phyloP scores from a whole-genome alignment of 352 stramenopile species.

The Blastocystis sp. region DNA sequence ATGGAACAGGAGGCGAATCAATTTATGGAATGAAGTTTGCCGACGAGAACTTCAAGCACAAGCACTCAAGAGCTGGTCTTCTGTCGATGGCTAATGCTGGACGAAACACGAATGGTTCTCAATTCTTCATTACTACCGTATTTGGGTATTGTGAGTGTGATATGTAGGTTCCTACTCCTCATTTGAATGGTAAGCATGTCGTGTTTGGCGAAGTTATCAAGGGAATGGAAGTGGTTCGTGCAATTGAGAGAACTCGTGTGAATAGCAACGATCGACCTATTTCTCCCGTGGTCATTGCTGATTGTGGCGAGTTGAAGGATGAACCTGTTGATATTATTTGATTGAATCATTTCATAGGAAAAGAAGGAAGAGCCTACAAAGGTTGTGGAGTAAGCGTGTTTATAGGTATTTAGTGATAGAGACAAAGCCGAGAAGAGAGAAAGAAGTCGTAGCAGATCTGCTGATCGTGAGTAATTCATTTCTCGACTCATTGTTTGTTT shows the following conservation, averaged over 20 bases:
- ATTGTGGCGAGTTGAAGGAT: slow-evolving; percentile 79
- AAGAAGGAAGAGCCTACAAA: not conserved
- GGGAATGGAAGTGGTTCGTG: slow-evolving; percentile 79
- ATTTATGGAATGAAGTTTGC: slow-evolving; percentile 89
- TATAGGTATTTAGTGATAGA: not conserved
- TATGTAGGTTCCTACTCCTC: slow-evolving; percentile 71
- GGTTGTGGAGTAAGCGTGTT: not conserved
- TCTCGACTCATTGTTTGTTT: not conserved
- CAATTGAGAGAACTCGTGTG: slow-evolving; percentile 84
- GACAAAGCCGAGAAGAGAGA: slow-evolving; percentile 30
- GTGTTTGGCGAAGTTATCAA: slow-evolving; percentile 95
- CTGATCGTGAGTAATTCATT: not conserved
- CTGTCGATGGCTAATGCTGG: slow-evolving; percentile 94
- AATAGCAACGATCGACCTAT: slow-evolving; percentile 81
- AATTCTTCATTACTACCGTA: slow-evolving; percentile 97
- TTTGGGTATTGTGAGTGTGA: not conserved
- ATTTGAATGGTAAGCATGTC: slow-evolving; percentile 95
- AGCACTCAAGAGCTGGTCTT: slow-evolving; percentile 79
- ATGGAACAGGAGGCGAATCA: slow-evolving; percentile 82
- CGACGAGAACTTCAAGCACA: slow-evolving; percentile 85
- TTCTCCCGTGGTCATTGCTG: slow-evolving; percentile 82
- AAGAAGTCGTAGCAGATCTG: slow-evolving; percentile 51
- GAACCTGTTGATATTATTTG: not conserved
- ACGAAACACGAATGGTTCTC: slow-evolving; percentile 88
- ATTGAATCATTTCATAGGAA: slow-evolving; percentile 12